Evolutionary conservation across 2,329 filamentous ascomycete genomes (phyloP), one percentile per base, ranked within the genome.

Genomic region (Pseudogymnoascus sp.): DNA sequence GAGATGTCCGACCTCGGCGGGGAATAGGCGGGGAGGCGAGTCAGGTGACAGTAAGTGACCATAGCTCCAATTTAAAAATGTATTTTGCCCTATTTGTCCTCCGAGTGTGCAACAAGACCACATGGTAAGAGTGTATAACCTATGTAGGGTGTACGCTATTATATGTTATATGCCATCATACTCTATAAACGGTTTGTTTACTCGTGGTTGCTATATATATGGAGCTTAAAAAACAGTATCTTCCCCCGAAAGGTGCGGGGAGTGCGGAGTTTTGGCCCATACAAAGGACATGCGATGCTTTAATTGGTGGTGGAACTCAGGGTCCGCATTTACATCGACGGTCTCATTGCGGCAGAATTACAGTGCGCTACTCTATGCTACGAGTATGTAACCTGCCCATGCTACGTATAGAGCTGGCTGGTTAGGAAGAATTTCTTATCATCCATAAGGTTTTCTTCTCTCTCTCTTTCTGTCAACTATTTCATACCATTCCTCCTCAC

Each of bases 1-100:
- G 29, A 55, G 48, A 55, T 55, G n/a, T 55, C 48, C 48, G 48
- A 55, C 48, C 48, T 55, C 48, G 48, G 48, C 48, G 48, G 48
- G 27, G 48, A 55, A 55, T 33, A 55, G 29, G 48, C 48, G 48
- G 48, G 48, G 48, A 55, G 18, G 18, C 12, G 29, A 55, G 48
- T 55, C 48, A 55, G 48, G 48, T 55, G 48, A 55, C 48, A 33
- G n/a, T 12, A 5, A n/a, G 48, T 55, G 48, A 18, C 29, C 48
- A 55, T 55, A 55, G 48, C 48, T 55, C 48, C 27, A 33, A 8
- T 33, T 33, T 18, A 21, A 31, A 25, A 55, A 55, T 21, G 48
- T 55, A 33, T 55, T 52, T 33, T 55, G 48, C 33, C 48, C 48
- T 55, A 55, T 31, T 55, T 33, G 45, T 55, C 27, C n/a, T 18